These are phyloP conservation scores for Skeletonema tropicum DNA, from an alignment of 108 stramenopile genomes.

Conservation along the genomic window DNA sequence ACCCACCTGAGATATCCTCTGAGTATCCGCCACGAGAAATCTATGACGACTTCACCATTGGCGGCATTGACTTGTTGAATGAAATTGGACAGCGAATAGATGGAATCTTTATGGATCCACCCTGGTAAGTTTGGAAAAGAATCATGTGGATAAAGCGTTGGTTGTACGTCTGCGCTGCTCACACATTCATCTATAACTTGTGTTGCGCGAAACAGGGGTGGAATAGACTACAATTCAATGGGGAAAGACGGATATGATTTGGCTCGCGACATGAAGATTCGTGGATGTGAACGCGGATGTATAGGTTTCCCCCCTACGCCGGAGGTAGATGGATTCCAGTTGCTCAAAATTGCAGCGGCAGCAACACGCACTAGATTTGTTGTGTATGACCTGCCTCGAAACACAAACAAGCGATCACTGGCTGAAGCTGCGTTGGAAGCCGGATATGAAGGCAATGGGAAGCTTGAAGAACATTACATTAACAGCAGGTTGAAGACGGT, in stretches of 20 bases:
- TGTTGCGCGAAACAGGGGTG: slow-evolving; percentile 45
- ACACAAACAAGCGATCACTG: slow-evolving; percentile 73
- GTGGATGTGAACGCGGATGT: slow-evolving; percentile 45
- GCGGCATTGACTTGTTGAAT: slow-evolving; percentile 72
- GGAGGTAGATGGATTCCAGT: slow-evolving; percentile 64
- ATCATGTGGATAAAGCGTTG: too few relatives aligned
- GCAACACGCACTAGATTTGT: slow-evolving; percentile 72
- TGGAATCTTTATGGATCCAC: slow-evolving; percentile 88
- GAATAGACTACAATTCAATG: slow-evolving; percentile 75
- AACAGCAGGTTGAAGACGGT: slow-evolving; percentile 90
- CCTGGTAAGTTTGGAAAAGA: slow-evolving; percentile 48
- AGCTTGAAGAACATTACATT: slow-evolving; percentile 86
- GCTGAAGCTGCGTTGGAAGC: slow-evolving; percentile 78
- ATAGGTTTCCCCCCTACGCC: slow-evolving; percentile 48
- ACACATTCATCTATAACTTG: background rate
- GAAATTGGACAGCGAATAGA: slow-evolving; percentile 60
- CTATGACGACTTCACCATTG: slow-evolving; percentile 72
- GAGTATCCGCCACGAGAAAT: slow-evolving; percentile 61
- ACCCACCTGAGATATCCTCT: slow-evolving; percentile 54
- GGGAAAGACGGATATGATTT: slow-evolving; percentile 89
- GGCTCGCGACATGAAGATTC: slow-evolving; percentile 84
- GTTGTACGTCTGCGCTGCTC: too few relatives aligned
- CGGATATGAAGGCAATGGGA: slow-evolving; percentile 80
- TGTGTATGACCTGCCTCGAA: slow-evolving; percentile 79
- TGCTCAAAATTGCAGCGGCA: slow-evolving; percentile 75